A percentile compares a stretch with the other conserved stretches of the same genome.
These are phyloP conservation scores for Nitzschia putrida DNA, from an alignment of 108 stramenopile species.

Conservation along the genomic window DNA sequence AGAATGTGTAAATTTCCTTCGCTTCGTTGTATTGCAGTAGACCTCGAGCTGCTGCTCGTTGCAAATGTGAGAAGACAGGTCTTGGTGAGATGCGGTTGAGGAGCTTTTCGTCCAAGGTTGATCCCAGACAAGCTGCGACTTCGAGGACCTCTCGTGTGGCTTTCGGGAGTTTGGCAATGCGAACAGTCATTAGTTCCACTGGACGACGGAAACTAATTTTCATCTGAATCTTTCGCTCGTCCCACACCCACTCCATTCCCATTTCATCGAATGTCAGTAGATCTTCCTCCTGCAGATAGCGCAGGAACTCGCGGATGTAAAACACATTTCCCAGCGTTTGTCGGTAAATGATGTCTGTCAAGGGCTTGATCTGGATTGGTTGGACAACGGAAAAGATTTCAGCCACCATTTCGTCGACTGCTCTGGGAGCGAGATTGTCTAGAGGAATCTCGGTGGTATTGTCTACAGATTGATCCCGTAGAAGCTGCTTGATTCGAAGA, in stretches of 20 bases:
- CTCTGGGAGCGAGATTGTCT: constrained; percentile 3
- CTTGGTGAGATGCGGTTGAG: constrained; percentile 34
- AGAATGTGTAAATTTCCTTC: constrained; percentile 31
- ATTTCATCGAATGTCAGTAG: constrained; percentile 44
- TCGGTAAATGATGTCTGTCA: constrained; percentile 26
- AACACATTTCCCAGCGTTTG: constrained; percentile 66
- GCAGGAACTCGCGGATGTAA: constrained; percentile 56
- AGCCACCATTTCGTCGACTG: constrained; percentile 31
- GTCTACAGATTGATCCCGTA: neutral
- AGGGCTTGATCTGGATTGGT: constrained; percentile 20
- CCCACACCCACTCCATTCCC: constrained; percentile 47
- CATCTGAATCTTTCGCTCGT: constrained; percentile 26
- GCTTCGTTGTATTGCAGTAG: constrained; percentile 10
- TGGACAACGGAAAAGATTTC: constrained; percentile 24
- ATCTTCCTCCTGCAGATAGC: constrained; percentile 38
- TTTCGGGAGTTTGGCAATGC: constrained; percentile 35
- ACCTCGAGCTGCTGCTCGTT: constrained; percentile 23
- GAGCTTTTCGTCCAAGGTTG: constrained; percentile 43
- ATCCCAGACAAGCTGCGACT: constrained; percentile 55
- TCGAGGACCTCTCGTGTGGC: constrained; percentile 47
- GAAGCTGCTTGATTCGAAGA: neutral
- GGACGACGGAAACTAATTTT: constrained; percentile 18
- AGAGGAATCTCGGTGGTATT: constrained; percentile 14
- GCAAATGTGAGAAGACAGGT: constrained; percentile 20
- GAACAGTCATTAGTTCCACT: constrained; percentile 47